Percentiles rank a stretch among this genome's conserved stretches.
Evolutionary conservation across 306 rosid species (phyloP).

Genomic region (Hippophae rhamnoides): DNA sequence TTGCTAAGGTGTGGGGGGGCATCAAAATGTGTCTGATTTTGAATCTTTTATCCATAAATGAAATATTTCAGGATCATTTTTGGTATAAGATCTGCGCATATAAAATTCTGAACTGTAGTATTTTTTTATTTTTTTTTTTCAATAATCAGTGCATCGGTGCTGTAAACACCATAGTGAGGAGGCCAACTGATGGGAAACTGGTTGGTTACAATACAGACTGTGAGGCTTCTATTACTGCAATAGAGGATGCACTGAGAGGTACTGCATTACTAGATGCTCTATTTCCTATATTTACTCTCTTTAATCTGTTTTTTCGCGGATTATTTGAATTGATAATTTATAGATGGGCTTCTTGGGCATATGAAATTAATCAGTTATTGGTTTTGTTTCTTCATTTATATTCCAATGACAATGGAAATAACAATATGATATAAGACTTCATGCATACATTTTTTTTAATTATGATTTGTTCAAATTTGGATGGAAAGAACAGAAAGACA

Average conservation of each 20-base stretch:
- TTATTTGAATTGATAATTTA: not conserved
- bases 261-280: not conserved
- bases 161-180: constrained; percentile 15
- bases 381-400: too few species aligned
- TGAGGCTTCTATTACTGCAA: constrained; percentile 16
- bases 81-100: too few species aligned
- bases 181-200: constrained; percentile 18
- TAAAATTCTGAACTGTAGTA: not conserved
- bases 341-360: not conserved
- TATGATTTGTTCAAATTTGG: too few species aligned
- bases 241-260: constrained; percentile 21
- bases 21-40: not conserved
- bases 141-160: constrained; percentile 15
- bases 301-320: not conserved
- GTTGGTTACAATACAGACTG: constrained; percentile 21
- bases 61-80: not conserved
- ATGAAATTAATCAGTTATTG: not conserved
- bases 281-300: not conserved
- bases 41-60: too few species aligned
- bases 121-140: not conserved
- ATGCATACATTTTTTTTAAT: too few species aligned
- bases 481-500: constrained; percentile 7
- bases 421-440: too few species aligned
- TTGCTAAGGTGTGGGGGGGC: constrained; percentile 13
- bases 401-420: too few species aligned